phyloP scores from a whole-genome alignment of 2,329 filamentous ascomycete genomes.

The Nigrospora sphaerica region DNA sequence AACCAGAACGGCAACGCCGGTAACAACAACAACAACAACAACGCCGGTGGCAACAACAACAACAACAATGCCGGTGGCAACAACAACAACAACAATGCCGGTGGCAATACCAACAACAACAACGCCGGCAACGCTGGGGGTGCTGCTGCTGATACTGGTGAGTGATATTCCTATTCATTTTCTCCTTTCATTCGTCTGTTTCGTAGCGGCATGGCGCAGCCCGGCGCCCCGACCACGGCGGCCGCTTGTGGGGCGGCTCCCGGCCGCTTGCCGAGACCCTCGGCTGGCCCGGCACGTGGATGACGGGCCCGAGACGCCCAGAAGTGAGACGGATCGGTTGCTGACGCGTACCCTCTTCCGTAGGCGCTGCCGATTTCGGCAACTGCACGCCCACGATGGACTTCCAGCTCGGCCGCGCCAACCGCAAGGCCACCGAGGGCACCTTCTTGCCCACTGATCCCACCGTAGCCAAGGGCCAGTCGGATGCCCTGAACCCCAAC shows the following conservation, averaged over 20 bases:
- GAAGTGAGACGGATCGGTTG: too few species aligned
- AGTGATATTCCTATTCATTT: too few species aligned
- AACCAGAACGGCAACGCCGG: background rate
- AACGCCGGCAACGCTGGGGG: background rate
- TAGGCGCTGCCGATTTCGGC: conserved; percentile 37
- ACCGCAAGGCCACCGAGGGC: conserved; percentile 42
- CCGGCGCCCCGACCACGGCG: too few species aligned
- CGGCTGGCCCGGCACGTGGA: too few species aligned
- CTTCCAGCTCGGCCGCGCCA: conserved; percentile 46
- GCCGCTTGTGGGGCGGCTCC: background rate
- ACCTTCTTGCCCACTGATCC: conserved; percentile 53
- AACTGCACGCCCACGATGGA: conserved; percentile 43
- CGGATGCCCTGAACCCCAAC: conserved; percentile 52
- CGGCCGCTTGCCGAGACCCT: background rate
- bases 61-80: conserved; percentile 13
- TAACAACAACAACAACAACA: background rate
- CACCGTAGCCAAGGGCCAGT: conserved; percentile 45
- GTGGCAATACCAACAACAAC: conserved; percentile 9
- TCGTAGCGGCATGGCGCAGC: too few species aligned
- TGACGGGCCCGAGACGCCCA: too few species aligned
- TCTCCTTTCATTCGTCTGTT: too few species aligned
- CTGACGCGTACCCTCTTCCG: conserved; percentile 1
- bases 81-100: conserved; percentile 11
- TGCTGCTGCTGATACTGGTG: background rate
- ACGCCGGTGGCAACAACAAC: background rate